A percentile compares a stretch with the other conserved stretches of the same genome.
Evolutionary conservation across 2,329 filamentous ascomycete genomes (phyloP).

Genomic region (Colletotrichum shisoi): DNA sequence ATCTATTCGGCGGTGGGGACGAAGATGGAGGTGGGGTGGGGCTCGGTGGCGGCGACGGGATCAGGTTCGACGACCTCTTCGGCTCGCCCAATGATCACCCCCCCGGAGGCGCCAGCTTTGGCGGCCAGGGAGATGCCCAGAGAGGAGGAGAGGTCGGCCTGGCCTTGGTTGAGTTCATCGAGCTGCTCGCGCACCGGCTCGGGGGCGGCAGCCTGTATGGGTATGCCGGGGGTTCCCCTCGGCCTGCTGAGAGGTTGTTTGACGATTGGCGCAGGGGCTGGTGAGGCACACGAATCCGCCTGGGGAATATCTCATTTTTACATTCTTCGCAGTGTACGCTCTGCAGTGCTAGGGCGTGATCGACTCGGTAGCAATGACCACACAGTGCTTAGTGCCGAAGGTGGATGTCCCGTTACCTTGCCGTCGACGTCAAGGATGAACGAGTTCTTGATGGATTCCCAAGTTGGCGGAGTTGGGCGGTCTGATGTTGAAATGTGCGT

Average conservation of each 20-base stretch:
- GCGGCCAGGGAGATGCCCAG: background rate
- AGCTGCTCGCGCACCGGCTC: slow-evolving; percentile 7
- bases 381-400: no score
- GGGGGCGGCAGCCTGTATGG: background rate
- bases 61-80: background rate
- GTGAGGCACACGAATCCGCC: background rate
- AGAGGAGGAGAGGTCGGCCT: slow-evolving; percentile 13
- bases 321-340: no score
- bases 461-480: no score
- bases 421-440: no score
- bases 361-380: no score
- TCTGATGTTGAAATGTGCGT: no score
- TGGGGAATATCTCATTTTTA: background rate
- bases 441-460: no score
- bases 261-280: slow-evolving; percentile 21
- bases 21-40: background rate
- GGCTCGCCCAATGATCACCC: background rate
- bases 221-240: background rate
- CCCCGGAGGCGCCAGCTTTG: background rate
- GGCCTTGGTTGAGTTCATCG: slow-evolving; percentile 22
- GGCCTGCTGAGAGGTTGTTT: slow-evolving; percentile 17
- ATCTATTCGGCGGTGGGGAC: background rate
- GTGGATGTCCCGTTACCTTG: no score
- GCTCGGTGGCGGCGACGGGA: background rate
- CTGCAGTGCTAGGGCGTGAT: no score